A percentile compares a stretch with the other conserved stretches of the same genome.
These are phyloP conservation scores for Hapsidospora chrysogenum DNA, from an alignment of 495 filamentous ascomycete genomes.

Conservation along the genomic window DNA sequence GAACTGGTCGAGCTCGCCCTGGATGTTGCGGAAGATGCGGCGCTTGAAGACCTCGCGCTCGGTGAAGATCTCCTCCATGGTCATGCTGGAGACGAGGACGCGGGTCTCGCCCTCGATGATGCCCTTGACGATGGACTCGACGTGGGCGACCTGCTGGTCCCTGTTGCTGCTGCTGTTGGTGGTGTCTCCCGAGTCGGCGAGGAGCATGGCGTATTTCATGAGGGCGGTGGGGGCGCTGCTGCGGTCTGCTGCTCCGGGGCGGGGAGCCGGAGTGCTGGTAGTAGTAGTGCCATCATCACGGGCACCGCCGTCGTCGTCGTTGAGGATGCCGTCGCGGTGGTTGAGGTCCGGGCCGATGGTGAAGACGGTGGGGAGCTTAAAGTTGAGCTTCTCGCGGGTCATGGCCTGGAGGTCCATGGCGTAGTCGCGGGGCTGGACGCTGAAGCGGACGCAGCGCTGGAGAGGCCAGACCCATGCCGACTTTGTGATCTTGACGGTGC, in stretches of 20 bases:
- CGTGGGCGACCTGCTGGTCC: slow-evolving; percentile 25
- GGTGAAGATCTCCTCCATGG: slow-evolving; percentile 77
- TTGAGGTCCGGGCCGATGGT: slow-evolving; percentile 65
- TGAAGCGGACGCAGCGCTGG: slow-evolving; percentile 38
- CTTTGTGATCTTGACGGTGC: slow-evolving; percentile 54
- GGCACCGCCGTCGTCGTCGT: neutral
- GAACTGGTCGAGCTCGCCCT: slow-evolving; percentile 57
- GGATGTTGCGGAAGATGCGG: slow-evolving; percentile 61
- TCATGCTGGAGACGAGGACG: slow-evolving; percentile 62
- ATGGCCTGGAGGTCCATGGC: slow-evolving; percentile 62
- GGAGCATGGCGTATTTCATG: slow-evolving; percentile 59
- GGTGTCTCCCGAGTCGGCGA: slow-evolving; percentile 35
- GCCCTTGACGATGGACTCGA: slow-evolving; percentile 73
- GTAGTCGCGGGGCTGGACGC: slow-evolving; percentile 62
- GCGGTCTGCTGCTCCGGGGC: too few relatives aligned
- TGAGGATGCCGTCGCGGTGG: slow-evolving; percentile 24
- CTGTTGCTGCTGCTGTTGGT: slow-evolving; percentile 31
- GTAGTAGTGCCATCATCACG: too few relatives aligned
- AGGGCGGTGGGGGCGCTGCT: too few relatives aligned
- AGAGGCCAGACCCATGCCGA: slow-evolving; percentile 52
- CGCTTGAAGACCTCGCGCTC: slow-evolving; percentile 66
- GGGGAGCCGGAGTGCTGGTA: too few relatives aligned
- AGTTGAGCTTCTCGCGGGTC: slow-evolving; percentile 71
- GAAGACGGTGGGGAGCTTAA: slow-evolving; percentile 65
- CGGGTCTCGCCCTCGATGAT: slow-evolving; percentile 79